phyloP scores from a whole-genome alignment of 805 yeast genomes.

The Zygosaccharomyces bailii region DNA sequence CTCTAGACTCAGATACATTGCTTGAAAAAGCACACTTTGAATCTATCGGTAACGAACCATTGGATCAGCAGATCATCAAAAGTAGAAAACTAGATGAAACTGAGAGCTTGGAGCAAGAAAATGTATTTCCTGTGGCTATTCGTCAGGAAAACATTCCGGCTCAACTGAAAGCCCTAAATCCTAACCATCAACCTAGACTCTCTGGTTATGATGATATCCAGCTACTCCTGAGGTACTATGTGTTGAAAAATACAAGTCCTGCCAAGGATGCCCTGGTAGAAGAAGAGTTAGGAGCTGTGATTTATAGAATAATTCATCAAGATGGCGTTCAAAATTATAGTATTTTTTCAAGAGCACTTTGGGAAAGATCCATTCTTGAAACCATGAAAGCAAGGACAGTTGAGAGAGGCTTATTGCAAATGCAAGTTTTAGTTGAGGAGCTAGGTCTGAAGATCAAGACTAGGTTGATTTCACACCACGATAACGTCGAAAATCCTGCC shows the following conservation, averaged over 20 bases:
- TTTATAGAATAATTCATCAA: constrained; percentile 63
- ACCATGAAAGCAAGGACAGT: constrained; percentile 77
- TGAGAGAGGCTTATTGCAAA: constrained; percentile 90
- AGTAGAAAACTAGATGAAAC: constrained; percentile 38
- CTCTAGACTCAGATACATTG: constrained; percentile 69
- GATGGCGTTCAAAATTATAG: constrained; percentile 52
- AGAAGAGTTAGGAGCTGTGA: constrained; percentile 78
- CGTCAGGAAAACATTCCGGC: constrained; percentile 62
- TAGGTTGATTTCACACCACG: constrained; percentile 48
- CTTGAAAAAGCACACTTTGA: constrained; percentile 74
- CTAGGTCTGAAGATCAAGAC: constrained; percentile 64
- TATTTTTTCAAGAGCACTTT: constrained; percentile 73
- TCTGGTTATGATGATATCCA: constrained; percentile 71
- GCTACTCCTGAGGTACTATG: constrained; percentile 61
- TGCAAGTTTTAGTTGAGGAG: constrained; percentile 89
- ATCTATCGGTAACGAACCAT: constrained; percentile 48
- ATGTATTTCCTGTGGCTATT: constrained; percentile 60
- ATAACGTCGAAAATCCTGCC: constrained; percentile 32
- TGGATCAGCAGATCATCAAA: constrained; percentile 41
- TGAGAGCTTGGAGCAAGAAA: constrained; percentile 39
- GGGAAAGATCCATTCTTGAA: constrained; percentile 87
- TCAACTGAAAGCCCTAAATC: constrained; percentile 55
- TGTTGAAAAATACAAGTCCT: constrained; percentile 68
- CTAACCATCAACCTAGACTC: constrained; percentile 76
- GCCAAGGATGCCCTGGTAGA: constrained; percentile 64